Base-by-base conservation (phyloP, 305 asterid genomes). In the Fraxinus greggii region DNA sequence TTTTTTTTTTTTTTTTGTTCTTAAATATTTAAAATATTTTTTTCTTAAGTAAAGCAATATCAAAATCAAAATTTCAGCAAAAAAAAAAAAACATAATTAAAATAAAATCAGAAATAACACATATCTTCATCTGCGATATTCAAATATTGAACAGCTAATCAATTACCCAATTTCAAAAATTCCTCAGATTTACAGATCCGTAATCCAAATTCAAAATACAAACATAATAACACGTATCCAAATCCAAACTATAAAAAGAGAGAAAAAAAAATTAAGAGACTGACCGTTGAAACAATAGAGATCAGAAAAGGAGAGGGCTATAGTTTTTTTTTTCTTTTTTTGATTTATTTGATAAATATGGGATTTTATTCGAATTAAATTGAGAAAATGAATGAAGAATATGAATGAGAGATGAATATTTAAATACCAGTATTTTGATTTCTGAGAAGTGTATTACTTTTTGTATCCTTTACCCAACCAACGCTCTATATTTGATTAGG, bases 261-360 rank as follows among this genome's bases (percentile, higher is more conserved):
- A 17, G 21, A 4, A 17, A 51, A 33, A 24, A 42, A 45, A 72
- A 72, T 36, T 29, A 35, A 31, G 67, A 78, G 70, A 79, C 83
- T 74, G 65, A 82, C 85, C 87, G 75, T 36, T 45, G 32, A 74
- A 79, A 51, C 3, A 36, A n/a, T 75, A 78, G 74, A 72, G 79
- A 70, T 69, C 80, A 19, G 84, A 70, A 78, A 28, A 36, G 17
- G 23, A 6, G 40, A 36, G 3, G 79, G 13, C 38, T 35, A 69
- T 28, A 5, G 23, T 12, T 65, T 29, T 12, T 19, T 24, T 19
- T 54, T 29, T 12, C n/a, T 15, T 15, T 8, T 36, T 2, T 48
- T 3, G 6, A 75, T 10, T 35, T 59, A 21, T 63, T n/a, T 72
- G 75, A 51, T 32, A 51, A 51, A 51, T 51, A 23, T 17, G 19